Conservation (phyloP, 164 flowering plant genomes). For the grape (Vitis vinifera) region DNA sequence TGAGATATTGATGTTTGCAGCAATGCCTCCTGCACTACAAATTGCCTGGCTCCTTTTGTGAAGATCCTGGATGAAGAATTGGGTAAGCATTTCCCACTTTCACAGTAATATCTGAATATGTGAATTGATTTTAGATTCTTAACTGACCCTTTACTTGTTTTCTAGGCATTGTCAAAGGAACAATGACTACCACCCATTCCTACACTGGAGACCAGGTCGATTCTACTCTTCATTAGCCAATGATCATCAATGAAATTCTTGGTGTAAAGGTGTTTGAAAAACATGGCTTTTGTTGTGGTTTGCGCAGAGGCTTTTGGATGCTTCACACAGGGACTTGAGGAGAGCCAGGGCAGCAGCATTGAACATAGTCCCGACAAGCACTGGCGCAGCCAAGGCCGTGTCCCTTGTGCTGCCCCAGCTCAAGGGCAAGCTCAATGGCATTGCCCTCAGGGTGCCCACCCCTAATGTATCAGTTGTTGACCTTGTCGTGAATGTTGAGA, state of each 20-base stretch:
- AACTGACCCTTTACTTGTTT: neutral
- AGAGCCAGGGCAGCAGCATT: slow-evolving; percentile 95
- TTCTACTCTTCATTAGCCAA: no score
- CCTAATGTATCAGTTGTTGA: slow-evolving; percentile 96
- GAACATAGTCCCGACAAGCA: slow-evolving; percentile 97
- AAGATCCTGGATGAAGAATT: slow-evolving; percentile 92
- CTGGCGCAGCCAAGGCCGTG: slow-evolving; percentile 99
- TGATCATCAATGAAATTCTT: no score
- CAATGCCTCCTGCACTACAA: slow-evolving; percentile 99
- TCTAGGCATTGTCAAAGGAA: slow-evolving; percentile 95
- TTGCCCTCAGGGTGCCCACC: slow-evolving; percentile 93
- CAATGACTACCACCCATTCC: slow-evolving; percentile 99
- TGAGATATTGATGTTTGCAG: slow-evolving; percentile 34
- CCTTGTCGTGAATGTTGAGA: slow-evolving; percentile 83
- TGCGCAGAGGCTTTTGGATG: slow-evolving; percentile 86
- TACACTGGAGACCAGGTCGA: slow-evolving; percentile 97
- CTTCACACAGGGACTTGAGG: slow-evolving; percentile 95
- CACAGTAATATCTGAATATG: neutral
- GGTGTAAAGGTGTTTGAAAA: neutral
- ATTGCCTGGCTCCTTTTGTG: slow-evolving; percentile 94
- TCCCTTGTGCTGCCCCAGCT: slow-evolving; percentile 93
- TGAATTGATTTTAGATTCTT: neutral
- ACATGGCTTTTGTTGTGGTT: neutral
- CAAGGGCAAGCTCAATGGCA: slow-evolving; percentile 97
- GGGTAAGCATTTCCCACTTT: slow-evolving; percentile 40